Conservation (phyloP, 2,329 filamentous ascomycete genomes). For the Penicillium decumbens region DNA sequence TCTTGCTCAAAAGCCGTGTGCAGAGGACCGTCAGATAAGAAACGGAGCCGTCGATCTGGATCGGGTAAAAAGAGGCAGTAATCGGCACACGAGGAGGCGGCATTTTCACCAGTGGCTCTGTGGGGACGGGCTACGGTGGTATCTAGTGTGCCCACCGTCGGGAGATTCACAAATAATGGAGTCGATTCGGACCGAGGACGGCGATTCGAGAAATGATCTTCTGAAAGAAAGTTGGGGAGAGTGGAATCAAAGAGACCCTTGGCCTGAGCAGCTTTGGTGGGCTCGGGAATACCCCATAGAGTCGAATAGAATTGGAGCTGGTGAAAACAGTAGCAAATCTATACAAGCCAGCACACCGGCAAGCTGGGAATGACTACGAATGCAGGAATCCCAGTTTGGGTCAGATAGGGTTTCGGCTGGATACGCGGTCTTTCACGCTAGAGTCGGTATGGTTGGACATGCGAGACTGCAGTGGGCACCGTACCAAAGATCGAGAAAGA, state of each 20-base stretch:
- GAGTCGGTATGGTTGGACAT: neutral
- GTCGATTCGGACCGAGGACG: neutral
- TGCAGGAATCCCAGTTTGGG: neutral
- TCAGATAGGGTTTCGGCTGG: constrained; percentile 5
- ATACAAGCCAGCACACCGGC: neutral
- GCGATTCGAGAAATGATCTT: constrained; percentile 6
- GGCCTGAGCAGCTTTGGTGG: neutral
- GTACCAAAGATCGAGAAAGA: neutral
- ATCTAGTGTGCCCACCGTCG: neutral
- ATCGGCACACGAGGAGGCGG: neutral
- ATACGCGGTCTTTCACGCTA: neutral
- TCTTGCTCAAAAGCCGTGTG: constrained; percentile 11
- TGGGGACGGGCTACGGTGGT: neutral
- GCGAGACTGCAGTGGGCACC: neutral
- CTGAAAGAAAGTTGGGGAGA: neutral
- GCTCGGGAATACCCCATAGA: neutral
- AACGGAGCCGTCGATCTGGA: constrained; percentile 16
- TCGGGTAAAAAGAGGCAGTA: constrained; percentile 2
- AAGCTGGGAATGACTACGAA: neutral
- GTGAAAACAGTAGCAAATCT: neutral
- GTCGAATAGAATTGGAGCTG: neutral
- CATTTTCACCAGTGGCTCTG: neutral
- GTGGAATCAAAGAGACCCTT: neutral
- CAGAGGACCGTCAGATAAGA: constrained; percentile 14
- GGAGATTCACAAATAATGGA: constrained; percentile 14